phyloP scores from a whole-genome alignment of 75 land plant species.

The Cupressus sempervirens region DNA sequence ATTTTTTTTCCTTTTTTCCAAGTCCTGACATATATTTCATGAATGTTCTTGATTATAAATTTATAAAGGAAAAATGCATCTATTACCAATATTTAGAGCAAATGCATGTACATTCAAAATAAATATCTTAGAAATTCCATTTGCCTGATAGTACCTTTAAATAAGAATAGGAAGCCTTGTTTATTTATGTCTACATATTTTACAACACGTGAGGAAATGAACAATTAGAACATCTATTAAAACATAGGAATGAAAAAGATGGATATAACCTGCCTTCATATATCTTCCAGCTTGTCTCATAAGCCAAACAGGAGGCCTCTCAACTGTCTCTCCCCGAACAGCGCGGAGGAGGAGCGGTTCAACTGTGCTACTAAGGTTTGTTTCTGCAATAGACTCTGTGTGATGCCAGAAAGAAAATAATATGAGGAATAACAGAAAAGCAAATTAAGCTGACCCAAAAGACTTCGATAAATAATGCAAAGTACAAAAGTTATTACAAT shows the following conservation, averaged over 20 bases:
- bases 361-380: slow-evolving; percentile 22
- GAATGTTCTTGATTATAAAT: neutral
- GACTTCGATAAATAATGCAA: neutral
- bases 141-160: neutral
- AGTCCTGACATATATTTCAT: neutral
- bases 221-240: neutral
- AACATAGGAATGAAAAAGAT: neutral
- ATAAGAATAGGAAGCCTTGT: neutral
- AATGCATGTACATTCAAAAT: neutral
- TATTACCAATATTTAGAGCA: neutral
- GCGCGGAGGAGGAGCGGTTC: slow-evolving; percentile 88
- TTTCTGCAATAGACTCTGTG: slow-evolving; percentile 39
- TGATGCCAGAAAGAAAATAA: neutral
- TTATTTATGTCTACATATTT: neutral
- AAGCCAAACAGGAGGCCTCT: slow-evolving; percentile 98
- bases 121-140: neutral
- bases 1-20: too few species aligned
- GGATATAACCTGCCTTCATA: slow-evolving; percentile 82
- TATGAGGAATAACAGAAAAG: neutral
- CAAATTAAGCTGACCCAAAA: neutral
- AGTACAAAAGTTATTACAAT: neutral
- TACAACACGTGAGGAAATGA: neutral
- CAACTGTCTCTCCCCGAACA: slow-evolving; percentile 78
- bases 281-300: slow-evolving; percentile 99
- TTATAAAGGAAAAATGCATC: neutral